Evolutionary conservation across 257 asterid species (phyloP).

Genomic region (Scutellaria barbata): DNA sequence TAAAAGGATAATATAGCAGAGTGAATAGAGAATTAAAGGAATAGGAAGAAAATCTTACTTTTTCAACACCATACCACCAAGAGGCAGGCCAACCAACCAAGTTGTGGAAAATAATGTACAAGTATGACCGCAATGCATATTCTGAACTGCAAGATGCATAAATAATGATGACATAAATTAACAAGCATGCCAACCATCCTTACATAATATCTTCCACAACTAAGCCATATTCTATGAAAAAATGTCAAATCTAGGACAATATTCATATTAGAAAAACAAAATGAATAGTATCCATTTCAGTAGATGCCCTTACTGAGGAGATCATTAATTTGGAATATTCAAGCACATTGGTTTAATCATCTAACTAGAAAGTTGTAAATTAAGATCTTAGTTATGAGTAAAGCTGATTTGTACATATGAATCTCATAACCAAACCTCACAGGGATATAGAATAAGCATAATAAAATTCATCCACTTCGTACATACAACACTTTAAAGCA

Average conservation of each 20-base stretch:
- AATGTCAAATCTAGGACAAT: neutral
- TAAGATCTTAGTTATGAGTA: neutral
- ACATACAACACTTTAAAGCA: slow-evolving; percentile 3
- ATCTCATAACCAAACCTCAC: slow-evolving; percentile 24
- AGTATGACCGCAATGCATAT: slow-evolving; percentile 84
- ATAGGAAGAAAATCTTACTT: slow-evolving; percentile 52
- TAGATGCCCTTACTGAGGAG: neutral
- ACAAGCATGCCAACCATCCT: neutral
- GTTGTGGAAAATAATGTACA: slow-evolving; percentile 82
- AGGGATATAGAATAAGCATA: neutral
- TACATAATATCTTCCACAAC: neutral
- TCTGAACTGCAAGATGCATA: slow-evolving; percentile 69
- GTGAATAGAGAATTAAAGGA: slow-evolving; percentile 11
- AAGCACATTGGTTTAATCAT: slow-evolving; percentile 9
- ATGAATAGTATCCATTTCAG: neutral
- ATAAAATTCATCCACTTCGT: neutral
- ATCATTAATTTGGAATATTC: neutral
- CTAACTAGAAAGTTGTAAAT: slow-evolving; percentile 10
- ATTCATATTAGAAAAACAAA: neutral
- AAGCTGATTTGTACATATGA: slow-evolving; percentile 14
- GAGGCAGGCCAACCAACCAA: slow-evolving; percentile 88
- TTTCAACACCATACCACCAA: slow-evolving; percentile 91
- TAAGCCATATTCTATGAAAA: slow-evolving; percentile 12
- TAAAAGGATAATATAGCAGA: slow-evolving; percentile 30
- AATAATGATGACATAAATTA: slow-evolving; percentile 27